phyloP scores from a whole-genome alignment of 2,329 filamentous ascomycete genomes.

The Atkinsonella texensis region DNA sequence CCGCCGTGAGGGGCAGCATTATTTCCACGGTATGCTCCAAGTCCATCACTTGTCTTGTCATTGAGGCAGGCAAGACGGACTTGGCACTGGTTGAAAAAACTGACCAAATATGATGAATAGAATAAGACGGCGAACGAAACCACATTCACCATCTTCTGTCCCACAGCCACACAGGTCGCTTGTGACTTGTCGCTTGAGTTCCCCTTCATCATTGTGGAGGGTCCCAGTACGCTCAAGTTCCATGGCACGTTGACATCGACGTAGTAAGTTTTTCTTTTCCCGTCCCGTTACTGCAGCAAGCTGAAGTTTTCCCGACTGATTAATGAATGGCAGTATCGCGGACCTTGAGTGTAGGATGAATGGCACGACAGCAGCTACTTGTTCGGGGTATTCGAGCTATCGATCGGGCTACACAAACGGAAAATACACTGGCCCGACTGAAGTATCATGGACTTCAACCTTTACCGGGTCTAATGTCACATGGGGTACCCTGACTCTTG shows the following conservation, averaged over 20 bases:
- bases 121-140: conserved; percentile 24
- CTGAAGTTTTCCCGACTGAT: background rate
- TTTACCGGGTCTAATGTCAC: conserved; percentile 27
- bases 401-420: conserved; percentile 26
- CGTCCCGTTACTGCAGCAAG: too few species aligned
- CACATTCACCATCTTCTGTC: conserved; percentile 38
- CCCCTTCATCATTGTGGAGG: conserved; percentile 35
- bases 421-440: conserved; percentile 28
- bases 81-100: background rate
- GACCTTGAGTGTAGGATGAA: conserved; percentile 30
- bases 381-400: conserved; percentile 36
- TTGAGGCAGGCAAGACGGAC: background rate
- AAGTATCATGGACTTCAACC: conserved; percentile 33
- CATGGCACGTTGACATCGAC: conserved; percentile 30
- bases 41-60: background rate
- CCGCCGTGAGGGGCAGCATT: conserved; percentile 32
- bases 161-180: conserved; percentile 24
- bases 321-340: conserved; percentile 23
- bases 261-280: conserved; percentile 21
- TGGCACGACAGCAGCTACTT: conserved; percentile 31
- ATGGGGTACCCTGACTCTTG: conserved; percentile 33
- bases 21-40: conserved; percentile 26
- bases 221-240: conserved; percentile 31
- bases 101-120: conserved; percentile 13
- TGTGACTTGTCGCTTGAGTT: conserved; percentile 34